Evolutionary conservation across 768 basidiomycete species (phyloP).

Genomic region (Strobilomyces dryophilus): DNA sequence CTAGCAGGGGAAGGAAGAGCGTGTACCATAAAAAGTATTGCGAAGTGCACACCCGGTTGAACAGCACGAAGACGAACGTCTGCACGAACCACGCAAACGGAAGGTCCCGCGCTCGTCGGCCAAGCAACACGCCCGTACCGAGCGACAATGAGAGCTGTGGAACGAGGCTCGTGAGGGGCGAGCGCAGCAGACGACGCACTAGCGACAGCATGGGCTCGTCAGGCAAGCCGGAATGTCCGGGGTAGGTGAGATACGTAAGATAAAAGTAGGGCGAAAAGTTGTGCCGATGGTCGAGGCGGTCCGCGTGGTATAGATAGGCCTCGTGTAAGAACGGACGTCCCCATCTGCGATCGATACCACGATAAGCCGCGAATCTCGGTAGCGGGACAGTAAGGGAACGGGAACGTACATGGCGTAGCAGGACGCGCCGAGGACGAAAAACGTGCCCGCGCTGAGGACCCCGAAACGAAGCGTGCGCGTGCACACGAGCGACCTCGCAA

Average conservation of each 20-base stretch:
- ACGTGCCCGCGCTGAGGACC: constrained; percentile 63
- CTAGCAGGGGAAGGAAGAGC: constrained; percentile 77
- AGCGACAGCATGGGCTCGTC: constrained; percentile 21
- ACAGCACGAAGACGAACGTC: constrained; percentile 86
- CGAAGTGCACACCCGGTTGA: constrained; percentile 98
- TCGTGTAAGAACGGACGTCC: constrained; percentile 89
- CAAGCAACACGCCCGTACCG: constrained; percentile 71
- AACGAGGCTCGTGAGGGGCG: constrained; percentile 76
- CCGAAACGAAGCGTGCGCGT: constrained; percentile 58
- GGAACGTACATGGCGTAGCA: constrained; percentile 75
- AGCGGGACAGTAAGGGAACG: constrained; percentile 3
- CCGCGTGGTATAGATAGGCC: constrained; percentile 89
- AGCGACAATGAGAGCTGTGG: constrained; percentile 78
- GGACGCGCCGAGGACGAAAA: constrained; percentile 51
- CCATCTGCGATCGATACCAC: constrained; percentile 56
- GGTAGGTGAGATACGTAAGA: constrained; percentile 85
- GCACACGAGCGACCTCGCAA: constrained; percentile 44
- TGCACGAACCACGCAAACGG: constrained; percentile 89
- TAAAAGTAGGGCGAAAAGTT: constrained; percentile 99
- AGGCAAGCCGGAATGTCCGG: constrained; percentile 30
- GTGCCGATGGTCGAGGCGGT: constrained; percentile 92
- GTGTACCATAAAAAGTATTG: constrained; percentile 99
- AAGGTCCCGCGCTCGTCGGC: constrained; percentile 52
- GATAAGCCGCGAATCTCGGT: background rate
- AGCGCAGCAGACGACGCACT: constrained; percentile 49